Evolutionary conservation across 106 monocot species (phyloP), one percentile per base, ranked within the genome.

Genomic region (Ottelia alismoides): DNA sequence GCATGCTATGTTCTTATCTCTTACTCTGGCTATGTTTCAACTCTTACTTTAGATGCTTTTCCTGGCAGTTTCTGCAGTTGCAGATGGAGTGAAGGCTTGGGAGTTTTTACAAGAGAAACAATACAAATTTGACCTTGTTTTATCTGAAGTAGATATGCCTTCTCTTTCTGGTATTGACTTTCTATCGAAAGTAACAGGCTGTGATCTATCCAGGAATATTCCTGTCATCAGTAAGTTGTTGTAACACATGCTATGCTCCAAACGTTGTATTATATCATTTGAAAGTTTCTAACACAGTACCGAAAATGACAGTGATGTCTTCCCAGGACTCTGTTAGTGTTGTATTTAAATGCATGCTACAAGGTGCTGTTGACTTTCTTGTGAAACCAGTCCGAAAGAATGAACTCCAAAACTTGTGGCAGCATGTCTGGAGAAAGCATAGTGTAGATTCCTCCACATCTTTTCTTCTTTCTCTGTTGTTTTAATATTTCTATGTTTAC

Each of bases 231-330:
- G 90, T 91, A 70, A 81, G 80, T 79, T n/a, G n/a, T n/a, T n/a
- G n/a, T n/a, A n/a, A n/a, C n/a, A n/a, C n/a, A n/a, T n/a, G n/a
- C n/a, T n/a, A n/a, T n/a, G n/a, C n/a, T n/a, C n/a, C n/a, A n/a
- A n/a, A n/a, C n/a, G n/a, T n/a, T n/a, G n/a, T n/a, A n/a, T n/a
- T n/a, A n/a, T n/a, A n/a, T n/a, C n/a, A n/a, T n/a, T n/a, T n/a
- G n/a, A n/a, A n/a, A n/a, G n/a, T n/a, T n/a, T n/a, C n/a, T n/a
- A n/a, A n/a, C n/a, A n/a, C n/a, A n/a, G n/a, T n/a, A n/a, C n/a
- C n/a, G n/a, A n/a, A n/a, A n/a, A n/a, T n/a, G n/a, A 47, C 74
- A 86, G 85, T 86, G 85, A 86, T 86, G 85, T 86, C 85, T 30
- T 51, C 70, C 9, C 73, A 77, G 48, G 85, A 86, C 70, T 86